Conservation (phyloP, 768 basidiomycete species). For the Russula dissimulans region DNA sequence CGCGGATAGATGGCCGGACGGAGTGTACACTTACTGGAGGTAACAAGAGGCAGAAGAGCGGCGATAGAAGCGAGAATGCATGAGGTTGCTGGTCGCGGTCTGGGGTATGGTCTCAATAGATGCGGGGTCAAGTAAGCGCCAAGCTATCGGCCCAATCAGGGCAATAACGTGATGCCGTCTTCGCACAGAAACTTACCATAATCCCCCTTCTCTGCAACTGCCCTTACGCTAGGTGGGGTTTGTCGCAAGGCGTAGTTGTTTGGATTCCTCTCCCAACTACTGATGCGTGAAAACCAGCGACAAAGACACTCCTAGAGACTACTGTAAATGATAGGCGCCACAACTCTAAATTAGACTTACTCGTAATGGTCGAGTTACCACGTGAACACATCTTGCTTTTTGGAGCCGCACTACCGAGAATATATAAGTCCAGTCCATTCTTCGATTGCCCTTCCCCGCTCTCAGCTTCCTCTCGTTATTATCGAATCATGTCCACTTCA, state of each 20-base stretch:
- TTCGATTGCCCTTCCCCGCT: neutral
- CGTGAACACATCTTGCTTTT: neutral
- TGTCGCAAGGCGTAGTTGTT: too few species aligned
- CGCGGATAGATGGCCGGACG: neutral
- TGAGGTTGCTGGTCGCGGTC: too few species aligned
- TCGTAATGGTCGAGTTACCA: neutral
- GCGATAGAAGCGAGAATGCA: too few species aligned
- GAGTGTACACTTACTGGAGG: neutral
- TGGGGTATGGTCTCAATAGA: too few species aligned
- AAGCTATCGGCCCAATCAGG: neutral
- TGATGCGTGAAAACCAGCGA: too few species aligned
- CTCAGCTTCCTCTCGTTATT: constrained; percentile 5
- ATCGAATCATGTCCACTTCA: constrained; percentile 11
- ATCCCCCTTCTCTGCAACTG: neutral
- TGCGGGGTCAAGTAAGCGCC: neutral
- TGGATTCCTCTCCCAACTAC: too few species aligned
- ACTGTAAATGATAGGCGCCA: neutral
- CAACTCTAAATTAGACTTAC: constrained; percentile 14
- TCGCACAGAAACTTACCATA: neutral
- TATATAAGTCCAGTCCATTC: neutral
- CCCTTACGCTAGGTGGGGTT: too few species aligned
- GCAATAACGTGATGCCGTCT: neutral
- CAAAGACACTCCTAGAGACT: too few species aligned
- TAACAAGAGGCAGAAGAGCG: neutral
- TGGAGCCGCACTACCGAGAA: neutral